These are phyloP conservation scores for Beta vulgaris DNA, from an alignment of 148 eudicot species.

Conservation along the genomic window DNA sequence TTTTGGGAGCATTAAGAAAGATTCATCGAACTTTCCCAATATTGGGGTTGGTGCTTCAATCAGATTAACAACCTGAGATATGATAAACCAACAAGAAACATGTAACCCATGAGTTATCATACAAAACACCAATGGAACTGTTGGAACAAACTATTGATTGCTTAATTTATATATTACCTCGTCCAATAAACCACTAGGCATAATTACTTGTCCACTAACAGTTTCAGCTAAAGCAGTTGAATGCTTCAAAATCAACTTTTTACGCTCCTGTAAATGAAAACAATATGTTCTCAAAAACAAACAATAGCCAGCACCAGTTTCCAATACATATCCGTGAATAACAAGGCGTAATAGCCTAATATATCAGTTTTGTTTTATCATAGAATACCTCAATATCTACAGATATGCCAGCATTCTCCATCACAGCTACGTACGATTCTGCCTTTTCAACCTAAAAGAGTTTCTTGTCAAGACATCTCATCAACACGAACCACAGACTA, in stretches of 20 bases:
- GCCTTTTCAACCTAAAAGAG: constrained; percentile 67
- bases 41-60: constrained; percentile 94
- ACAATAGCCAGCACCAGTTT: constrained; percentile 1
- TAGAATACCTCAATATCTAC: constrained; percentile 65
- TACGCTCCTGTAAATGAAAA: constrained; percentile 62
- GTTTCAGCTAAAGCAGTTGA: constrained; percentile 63
- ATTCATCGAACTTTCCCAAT: constrained; percentile 76
- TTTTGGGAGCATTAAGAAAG: constrained; percentile 88
- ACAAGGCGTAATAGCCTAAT: neutral
- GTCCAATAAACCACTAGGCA: constrained; percentile 69
- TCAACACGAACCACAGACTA: neutral
- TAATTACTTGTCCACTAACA: constrained; percentile 55
- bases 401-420: constrained; percentile 72
- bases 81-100: constrained; percentile 8
- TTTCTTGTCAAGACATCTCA: neutral
- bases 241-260: constrained; percentile 54
- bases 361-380: neutral
- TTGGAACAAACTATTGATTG: neutral
- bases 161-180: constrained; percentile 54
- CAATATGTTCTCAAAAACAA: constrained; percentile 7
- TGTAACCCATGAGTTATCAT: neutral
- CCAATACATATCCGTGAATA: neutral
- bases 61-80: constrained; percentile 80
- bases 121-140: neutral
- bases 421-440: constrained; percentile 60